Conservation (phyloP, 257 asterid genomes). For the Solanum paucissectum region DNA sequence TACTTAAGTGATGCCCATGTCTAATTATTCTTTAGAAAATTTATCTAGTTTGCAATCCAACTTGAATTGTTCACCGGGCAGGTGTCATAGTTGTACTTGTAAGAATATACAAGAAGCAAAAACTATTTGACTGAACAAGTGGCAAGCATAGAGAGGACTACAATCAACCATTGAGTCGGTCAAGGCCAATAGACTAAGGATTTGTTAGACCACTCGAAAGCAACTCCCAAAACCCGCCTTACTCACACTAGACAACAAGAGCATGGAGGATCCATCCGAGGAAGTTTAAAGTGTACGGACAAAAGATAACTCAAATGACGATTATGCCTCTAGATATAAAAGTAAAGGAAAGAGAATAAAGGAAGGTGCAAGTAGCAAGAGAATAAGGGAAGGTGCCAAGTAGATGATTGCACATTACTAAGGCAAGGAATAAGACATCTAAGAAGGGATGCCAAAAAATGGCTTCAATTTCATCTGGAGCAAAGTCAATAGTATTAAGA, state of each 20-base stretch:
- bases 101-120: not conserved
- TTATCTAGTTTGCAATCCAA: not conserved
- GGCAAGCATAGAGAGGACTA: not conserved
- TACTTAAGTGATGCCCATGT: not conserved
- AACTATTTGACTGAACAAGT: not conserved
- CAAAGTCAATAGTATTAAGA: not conserved
- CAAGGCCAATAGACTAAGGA: not conserved
- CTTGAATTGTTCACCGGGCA: not conserved
- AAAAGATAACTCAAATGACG: not conserved
- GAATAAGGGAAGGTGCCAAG: not conserved
- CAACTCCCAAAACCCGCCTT: not conserved
- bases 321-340: not conserved
- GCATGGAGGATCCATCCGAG: not conserved
- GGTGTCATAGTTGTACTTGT: not conserved
- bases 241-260: not conserved
- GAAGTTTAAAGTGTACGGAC: not conserved
- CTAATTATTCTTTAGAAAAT: not conserved
- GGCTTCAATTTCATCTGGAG: not conserved
- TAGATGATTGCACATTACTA: too few species aligned
- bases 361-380: not conserved
- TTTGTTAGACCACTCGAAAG: not conserved
- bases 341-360: not conserved
- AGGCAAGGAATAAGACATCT: too few species aligned
- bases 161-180: not conserved
- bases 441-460: too few species aligned